Base-by-base conservation (phyloP, 805 yeast genomes). In the Candida koratica region DNA sequence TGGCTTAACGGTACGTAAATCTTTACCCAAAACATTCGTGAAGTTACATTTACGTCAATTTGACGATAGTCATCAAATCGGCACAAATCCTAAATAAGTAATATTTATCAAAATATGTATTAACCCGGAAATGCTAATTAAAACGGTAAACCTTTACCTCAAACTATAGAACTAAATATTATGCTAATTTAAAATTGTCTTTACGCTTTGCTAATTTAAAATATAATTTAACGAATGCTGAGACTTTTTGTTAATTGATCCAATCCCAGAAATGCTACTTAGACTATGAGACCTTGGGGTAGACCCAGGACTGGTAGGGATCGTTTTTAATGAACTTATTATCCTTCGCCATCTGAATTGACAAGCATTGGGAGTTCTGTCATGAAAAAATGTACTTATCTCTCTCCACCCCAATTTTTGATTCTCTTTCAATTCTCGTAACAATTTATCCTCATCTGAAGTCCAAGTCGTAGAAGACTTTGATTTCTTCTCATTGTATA, bases 401-500 rank as follows among this genome's bases (percentile, higher is more conserved):
- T 86, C 95, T 56, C 86, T 79, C 95, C 95, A 86, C 1, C 95
- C 95, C 47, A 85, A 69, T 54, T 83, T 84, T 55, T 80, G 84
- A 43, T 79, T 78, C 55, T 86, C 95, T 58, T 86, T 86, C 51
- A 86, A 68, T 49, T 81, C 84, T 35, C 93, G 71, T 34, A 84
- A 60, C 17, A 84, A 53, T 36, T 77, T 61, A 51, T 84, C 94
- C 51, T 84, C 94, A 46, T 78, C 76, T 1, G 86, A 81, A 32
- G 84, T 81, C 94, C 94, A 84, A 1, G 90, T 68, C 6, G 65
- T 61, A 6, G 58, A 54, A 27, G 54, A 63, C 33, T 60, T 58
- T 5, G 67, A 43, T 25, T 44, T 44, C 23, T 39, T 55, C 51
- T 36, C 60, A 48, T 28, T 49, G 28, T 42, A 42, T 23, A 39